Base-by-base conservation (phyloP, 164 flowering plant genomes). In the Umbellularia californica region DNA sequence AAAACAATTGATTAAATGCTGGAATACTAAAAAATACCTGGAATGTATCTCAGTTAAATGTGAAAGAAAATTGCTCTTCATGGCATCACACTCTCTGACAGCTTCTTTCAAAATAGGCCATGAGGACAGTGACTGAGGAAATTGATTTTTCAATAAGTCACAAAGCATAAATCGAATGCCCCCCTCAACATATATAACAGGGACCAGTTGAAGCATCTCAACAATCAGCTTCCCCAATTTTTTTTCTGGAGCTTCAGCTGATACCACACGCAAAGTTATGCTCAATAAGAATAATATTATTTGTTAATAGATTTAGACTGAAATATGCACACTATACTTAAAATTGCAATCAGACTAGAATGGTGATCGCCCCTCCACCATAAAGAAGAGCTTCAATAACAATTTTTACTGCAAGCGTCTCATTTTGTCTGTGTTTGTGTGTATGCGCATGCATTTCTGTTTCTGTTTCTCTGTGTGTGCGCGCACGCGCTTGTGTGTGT, bases 241-340 rank as follows among this genome's bases (percentile, higher is more conserved):
- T 78, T 75, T 81, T 55, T 75, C 83, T 30, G 77, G 77, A 35
- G 67, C 65, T 63, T 77, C 80, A 77, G 68, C 83, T 81, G 78
- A 35, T 20, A 35, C 58, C 67, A 63, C 35, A 58, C n/a, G 33
- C 47, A 73, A 62, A 66, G 30, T 65, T 30, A 69, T 67, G 25
- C n/a, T 33, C 47, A 71, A 60, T 23, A 71, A 10, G 64, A 14
- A 20, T 15, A 71, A 28, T 63, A 28, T 67, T 67, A 28, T 67
- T n/a, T 23, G 24, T 25, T 9, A 41, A 41, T 9, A 41, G 47
- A 41, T 41, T 41, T 41, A 41, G 47, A 65, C 17, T 23, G 27
- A 12, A 65, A 65, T 23, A 65, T 11, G 68, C 15, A 1, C 6
- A 65, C 13, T 11, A 28, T 12, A 65, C 11, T 10, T 1, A 65